Percentiles rank a stretch among this genome's conserved stretches.
phyloP scores from a whole-genome alignment of 345 rosid genomes.

The Citrus australasica region DNA sequence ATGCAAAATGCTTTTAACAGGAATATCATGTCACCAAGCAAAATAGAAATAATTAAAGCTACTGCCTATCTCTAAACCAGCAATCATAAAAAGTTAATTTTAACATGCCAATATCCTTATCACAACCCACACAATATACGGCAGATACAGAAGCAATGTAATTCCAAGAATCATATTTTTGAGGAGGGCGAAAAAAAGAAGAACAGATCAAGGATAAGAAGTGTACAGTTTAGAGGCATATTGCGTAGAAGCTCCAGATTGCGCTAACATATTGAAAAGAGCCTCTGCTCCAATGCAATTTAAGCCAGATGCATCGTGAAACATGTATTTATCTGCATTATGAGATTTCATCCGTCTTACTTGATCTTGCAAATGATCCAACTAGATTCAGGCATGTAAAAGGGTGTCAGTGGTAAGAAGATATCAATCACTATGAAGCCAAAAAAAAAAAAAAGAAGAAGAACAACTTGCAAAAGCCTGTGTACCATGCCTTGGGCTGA shows the following conservation, averaged over 20 bases:
- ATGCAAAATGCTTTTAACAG: neutral
- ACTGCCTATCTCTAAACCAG: neutral
- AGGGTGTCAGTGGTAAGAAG: conserved; percentile 15
- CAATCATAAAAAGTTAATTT: neutral
- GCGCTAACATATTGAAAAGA: conserved; percentile 50
- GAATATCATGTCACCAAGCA: neutral
- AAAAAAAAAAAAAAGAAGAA: neutral
- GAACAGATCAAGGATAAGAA: conserved; percentile 17
- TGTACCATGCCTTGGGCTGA: conserved; percentile 47
- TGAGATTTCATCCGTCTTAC: conserved; percentile 44
- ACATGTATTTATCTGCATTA: conserved; percentile 54
- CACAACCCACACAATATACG: neutral
- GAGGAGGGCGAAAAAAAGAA: neutral
- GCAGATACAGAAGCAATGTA: neutral
- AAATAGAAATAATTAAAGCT: neutral
- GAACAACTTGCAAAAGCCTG: neutral
- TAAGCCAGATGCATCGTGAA: conserved; percentile 51
- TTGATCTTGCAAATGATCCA: conserved; percentile 37
- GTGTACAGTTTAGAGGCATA: conserved; percentile 62
- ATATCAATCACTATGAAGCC: neutral
- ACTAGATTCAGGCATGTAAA: conserved; percentile 28
- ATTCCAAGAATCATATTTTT: neutral
- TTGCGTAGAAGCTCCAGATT: conserved; percentile 68
- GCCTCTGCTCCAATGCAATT: conserved; percentile 52
- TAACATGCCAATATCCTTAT: neutral